phyloP scores from a whole-genome alignment of 2,329 filamentous ascomycete genomes.

The Thelonectria discophora region DNA sequence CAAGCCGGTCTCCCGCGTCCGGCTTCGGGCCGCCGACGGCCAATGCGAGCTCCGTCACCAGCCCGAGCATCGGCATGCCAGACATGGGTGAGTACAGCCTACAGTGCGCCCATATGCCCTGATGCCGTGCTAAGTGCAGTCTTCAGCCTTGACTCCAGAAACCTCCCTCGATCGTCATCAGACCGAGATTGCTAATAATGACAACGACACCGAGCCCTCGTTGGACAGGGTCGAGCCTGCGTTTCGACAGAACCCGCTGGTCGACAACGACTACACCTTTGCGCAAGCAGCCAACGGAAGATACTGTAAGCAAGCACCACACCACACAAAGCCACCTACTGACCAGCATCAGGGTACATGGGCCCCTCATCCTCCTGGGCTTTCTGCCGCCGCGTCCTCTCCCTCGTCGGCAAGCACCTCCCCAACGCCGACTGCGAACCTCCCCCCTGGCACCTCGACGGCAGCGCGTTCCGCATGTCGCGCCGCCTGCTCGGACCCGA shows the following conservation, averaged over 20 bases:
- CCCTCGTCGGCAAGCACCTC: constrained; percentile 38
- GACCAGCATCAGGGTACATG: constrained; percentile 36
- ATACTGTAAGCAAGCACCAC: constrained; percentile 24
- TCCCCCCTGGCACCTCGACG: constrained; percentile 40
- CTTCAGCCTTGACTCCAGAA: not conserved
- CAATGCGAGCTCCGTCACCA: not conserved
- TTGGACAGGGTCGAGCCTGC: constrained; percentile 33
- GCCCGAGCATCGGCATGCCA: not conserved
- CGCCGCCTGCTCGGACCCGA: constrained; percentile 33
- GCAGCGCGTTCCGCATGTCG: constrained; percentile 37
- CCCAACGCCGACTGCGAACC: constrained; percentile 36
- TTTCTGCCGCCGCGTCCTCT: constrained; percentile 37
- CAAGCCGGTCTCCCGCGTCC: not conserved
- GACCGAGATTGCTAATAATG: not conserved
- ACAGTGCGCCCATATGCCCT: not conserved
- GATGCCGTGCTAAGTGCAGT: not conserved
- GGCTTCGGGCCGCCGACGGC: constrained; percentile 6
- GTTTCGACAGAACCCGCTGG: constrained; percentile 38
- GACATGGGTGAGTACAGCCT: not conserved
- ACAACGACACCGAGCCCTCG: constrained; percentile 11
- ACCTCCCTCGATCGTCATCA: constrained; percentile 28
- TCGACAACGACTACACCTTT: constrained; percentile 40
- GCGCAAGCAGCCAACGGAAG: constrained; percentile 30
- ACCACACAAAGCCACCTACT: not conserved
- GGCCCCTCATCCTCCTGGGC: constrained; percentile 41